Conservation (phyloP, 2,329 filamentous ascomycete genomes). For the Arthrobotrys sinensis region DNA sequence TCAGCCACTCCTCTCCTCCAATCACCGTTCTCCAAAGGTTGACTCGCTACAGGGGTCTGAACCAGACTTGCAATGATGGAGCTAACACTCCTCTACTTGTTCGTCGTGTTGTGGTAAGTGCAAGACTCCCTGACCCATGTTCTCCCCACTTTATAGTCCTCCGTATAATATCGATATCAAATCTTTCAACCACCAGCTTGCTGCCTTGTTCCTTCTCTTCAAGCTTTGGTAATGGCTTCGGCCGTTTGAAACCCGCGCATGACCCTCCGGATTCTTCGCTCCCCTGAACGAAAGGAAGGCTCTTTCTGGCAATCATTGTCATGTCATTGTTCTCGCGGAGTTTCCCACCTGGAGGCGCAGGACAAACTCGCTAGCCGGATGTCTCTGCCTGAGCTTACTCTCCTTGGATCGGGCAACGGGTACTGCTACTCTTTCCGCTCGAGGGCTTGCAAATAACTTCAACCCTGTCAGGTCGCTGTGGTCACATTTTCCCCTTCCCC, state of each 20-base stretch:
- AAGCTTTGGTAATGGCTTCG: constrained; percentile 19
- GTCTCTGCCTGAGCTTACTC: constrained; percentile 32
- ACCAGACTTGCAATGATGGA: constrained; percentile 41
- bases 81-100: constrained; percentile 52
- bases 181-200: constrained; percentile 33
- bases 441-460: constrained; percentile 29
- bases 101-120: constrained; percentile 60
- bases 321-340: constrained; percentile 27
- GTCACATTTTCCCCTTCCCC: constrained; percentile 25
- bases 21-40: constrained; percentile 38
- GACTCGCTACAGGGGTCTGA: constrained; percentile 49
- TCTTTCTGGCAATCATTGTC: constrained; percentile 13
- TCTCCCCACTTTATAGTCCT: constrained; percentile 43
- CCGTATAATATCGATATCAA: constrained; percentile 40
- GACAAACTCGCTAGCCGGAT: constrained; percentile 39
- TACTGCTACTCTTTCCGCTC: constrained; percentile 34
- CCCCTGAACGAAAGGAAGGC: constrained; percentile 2
- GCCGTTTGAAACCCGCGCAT: constrained; percentile 26
- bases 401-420: constrained; percentile 12
- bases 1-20: constrained; percentile 39
- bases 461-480: constrained; percentile 17
- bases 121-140: constrained; percentile 23
- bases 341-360: constrained; percentile 32
- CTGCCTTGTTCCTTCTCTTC: constrained; percentile 30
- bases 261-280: constrained; percentile 20